Evolutionary conservation across 495 filamentous ascomycete species (phyloP), one percentile per base, ranked within the genome.

Genomic region (Xylaria cubensis): DNA sequence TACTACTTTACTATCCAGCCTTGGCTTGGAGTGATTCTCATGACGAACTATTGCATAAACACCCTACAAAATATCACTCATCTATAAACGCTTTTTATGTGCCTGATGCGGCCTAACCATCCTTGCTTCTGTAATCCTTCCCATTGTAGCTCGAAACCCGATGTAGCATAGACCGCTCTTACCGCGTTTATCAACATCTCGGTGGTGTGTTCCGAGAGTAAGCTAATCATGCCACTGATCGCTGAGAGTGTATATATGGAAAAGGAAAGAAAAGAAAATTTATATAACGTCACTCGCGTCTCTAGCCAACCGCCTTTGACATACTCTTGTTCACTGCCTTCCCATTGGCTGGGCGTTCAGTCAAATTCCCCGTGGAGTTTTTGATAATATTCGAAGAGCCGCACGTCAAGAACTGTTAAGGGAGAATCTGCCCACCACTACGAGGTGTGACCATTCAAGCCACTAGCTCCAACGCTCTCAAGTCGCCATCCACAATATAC

Each of bases 51-150:
- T 50, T 50, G 63, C 64, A 66, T 67, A 19, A 56, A 42, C 50
- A 26, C 34, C 51, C n/a, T 56, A 67, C 65, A n/a, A 10, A 42
- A 55, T 67, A 42, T 55, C 48, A 56, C 50, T 42, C 48, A 56
- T 41, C 17, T 55, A n/a, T 41, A 50, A 32, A 51, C 4, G 50
- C 65, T 21, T 55, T 48, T 67, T 67, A 44, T 36, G 64, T 66
- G 64, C 64, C 64, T n/a, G 46, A 66, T 7, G 64, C 64, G 32
- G 64, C 64, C 64, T 66, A 42, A 67, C 51, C 0, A 67, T 19
- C 51, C 65, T 42, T 41, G 65, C 41, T 7, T 48, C 63, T 50
- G 63, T 65, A 65, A 65, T 48, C 26, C 26, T 50, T 61, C 21
- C 61, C 12, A 64, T 42, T 17, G 34, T 44, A 42, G n/a, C 10